Conservation (phyloP, 495 filamentous ascomycete species). For the Daldinia childiae region DNA sequence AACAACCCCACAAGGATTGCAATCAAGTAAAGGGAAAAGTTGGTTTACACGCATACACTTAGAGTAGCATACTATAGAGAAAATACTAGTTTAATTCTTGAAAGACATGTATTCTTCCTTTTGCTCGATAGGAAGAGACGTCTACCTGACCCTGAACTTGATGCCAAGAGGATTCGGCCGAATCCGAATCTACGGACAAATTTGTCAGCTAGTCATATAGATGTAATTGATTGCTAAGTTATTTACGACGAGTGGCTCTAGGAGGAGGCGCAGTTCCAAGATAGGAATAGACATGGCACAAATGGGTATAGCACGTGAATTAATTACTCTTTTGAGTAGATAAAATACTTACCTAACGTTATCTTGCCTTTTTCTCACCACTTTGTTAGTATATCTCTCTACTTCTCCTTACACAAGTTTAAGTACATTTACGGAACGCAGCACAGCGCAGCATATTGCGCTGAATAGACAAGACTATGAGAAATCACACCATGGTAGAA, state of each 20-base stretch:
- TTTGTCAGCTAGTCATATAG: constrained; percentile 40
- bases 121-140: constrained; percentile 1
- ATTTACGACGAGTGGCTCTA: background rate
- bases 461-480: background rate
- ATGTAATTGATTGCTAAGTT: background rate
- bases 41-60: background rate
- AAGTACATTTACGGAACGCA: background rate
- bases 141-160: constrained; percentile 6
- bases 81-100: background rate
- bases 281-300: background rate
- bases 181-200: constrained; percentile 41
- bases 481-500: background rate
- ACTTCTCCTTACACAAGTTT: background rate
- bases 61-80: background rate
- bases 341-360: background rate
- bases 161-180: constrained; percentile 44
- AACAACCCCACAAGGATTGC: background rate
- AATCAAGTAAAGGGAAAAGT: background rate
- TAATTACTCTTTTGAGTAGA: too few species aligned
- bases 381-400: background rate
- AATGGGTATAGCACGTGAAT: background rate
- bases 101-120: background rate
- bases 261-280: background rate
- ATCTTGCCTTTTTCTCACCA: background rate
- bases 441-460: constrained; percentile 7